Evolutionary conservation across 495 filamentous ascomycete species (phyloP).

Genomic region (Hypoxylon rickii): DNA sequence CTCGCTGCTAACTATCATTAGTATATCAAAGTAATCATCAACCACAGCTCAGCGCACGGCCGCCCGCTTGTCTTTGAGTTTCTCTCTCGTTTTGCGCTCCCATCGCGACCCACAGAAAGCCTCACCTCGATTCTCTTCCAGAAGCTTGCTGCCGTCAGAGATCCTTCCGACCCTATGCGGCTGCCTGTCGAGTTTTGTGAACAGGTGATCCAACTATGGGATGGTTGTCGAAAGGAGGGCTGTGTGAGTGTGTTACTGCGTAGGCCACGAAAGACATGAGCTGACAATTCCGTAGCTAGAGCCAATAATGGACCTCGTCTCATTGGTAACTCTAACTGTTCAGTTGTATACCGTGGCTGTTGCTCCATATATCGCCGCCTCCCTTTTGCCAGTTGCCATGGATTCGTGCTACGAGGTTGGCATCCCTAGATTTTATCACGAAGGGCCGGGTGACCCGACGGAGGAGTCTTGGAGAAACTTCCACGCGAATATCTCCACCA

Average conservation of each 20-base stretch:
- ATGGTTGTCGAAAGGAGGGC: conserved; percentile 45
- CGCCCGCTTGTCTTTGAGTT: conserved; percentile 49
- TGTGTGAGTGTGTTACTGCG: conserved; percentile 17
- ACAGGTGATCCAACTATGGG: conserved; percentile 51
- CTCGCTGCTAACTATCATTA: conserved; percentile 35
- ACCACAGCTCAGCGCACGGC: conserved; percentile 43
- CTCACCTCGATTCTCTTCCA: conserved; percentile 51
- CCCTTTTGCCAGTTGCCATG: conserved; percentile 48
- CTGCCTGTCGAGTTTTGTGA: conserved; percentile 51
- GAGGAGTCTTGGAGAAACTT: conserved; percentile 28
- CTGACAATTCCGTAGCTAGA: conserved; percentile 38
- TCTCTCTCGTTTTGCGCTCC: conserved; percentile 47
- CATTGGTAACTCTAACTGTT: conserved; percentile 44
- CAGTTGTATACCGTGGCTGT: conserved; percentile 46
- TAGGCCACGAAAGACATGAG: background rate
- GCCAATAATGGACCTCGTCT: conserved; percentile 50
- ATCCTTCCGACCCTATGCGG: conserved; percentile 41
- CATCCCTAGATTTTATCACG: conserved; percentile 36
- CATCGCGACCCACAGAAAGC: conserved; percentile 44
- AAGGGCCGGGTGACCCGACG: conserved; percentile 30
- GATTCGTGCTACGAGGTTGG: conserved; percentile 40
- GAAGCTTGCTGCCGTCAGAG: conserved; percentile 45
- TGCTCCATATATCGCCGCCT: conserved; percentile 48
- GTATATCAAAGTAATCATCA: conserved; percentile 51
- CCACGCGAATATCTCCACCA: conserved; percentile 42